A percentile compares a stretch with the other conserved stretches of the same genome.
Evolutionary conservation across 129 eudicot genomes (phyloP).

Genomic region (Lonicera japonica): DNA sequence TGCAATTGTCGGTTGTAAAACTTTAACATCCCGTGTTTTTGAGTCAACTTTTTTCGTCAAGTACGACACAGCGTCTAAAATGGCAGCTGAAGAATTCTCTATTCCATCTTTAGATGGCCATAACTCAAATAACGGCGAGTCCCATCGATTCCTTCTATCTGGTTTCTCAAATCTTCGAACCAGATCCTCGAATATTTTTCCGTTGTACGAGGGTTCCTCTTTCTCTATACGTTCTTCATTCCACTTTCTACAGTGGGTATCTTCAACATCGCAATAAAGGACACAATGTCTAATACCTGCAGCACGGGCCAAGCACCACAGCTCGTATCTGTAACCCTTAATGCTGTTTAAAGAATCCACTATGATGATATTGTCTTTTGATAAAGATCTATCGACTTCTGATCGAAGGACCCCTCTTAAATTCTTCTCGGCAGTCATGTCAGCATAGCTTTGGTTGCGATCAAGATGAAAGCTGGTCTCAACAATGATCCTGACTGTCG

Average conservation of each 20-base stretch:
- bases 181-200: slow-evolving; percentile 70
- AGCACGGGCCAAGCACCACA: slow-evolving; percentile 96
- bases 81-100: slow-evolving; percentile 50
- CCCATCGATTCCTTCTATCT: slow-evolving; percentile 84
- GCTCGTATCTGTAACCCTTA: slow-evolving; percentile 93
- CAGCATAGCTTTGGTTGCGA: slow-evolving; percentile 82
- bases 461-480: slow-evolving; percentile 81
- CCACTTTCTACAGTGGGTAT: slow-evolving; percentile 63
- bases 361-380: slow-evolving; percentile 66
- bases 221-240: slow-evolving; percentile 56
- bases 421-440: slow-evolving; percentile 86
- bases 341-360: slow-evolving; percentile 93
- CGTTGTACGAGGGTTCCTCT: slow-evolving; percentile 45
- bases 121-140: slow-evolving; percentile 85
- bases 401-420: slow-evolving; percentile 92
- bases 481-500: slow-evolving; percentile 50
- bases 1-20: slow-evolving; percentile 92
- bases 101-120: slow-evolving; percentile 67
- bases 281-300: slow-evolving; percentile 92
- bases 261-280: slow-evolving; percentile 67
- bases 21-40: slow-evolving; percentile 64
- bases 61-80: slow-evolving; percentile 56
- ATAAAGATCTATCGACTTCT: slow-evolving; percentile 90
- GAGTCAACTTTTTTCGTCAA: slow-evolving; percentile 82
- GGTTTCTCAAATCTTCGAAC: slow-evolving; percentile 87